Percentiles rank a stretch among this genome's conserved stretches.
Evolutionary conservation across 257 asterid species (phyloP).

Genomic region (Fraxinus pennsylvanica): DNA sequence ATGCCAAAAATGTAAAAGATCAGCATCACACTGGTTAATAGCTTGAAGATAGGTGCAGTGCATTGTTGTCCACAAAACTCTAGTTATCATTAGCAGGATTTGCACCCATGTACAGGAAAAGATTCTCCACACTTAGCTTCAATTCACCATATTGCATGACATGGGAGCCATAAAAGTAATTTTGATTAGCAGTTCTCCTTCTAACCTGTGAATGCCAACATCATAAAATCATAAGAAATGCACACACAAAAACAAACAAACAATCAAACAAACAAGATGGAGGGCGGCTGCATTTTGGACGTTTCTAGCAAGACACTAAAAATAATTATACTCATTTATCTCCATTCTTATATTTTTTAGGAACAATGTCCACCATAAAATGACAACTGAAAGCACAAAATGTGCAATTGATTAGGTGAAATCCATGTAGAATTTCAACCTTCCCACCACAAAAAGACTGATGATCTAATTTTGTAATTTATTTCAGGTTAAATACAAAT

Average conservation of each 20-base stretch:
- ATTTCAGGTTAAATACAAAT: background rate
- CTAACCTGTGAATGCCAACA: slow-evolving; percentile 59
- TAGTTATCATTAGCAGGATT: slow-evolving; percentile 78
- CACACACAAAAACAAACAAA: background rate
- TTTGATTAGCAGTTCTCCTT: slow-evolving; percentile 62
- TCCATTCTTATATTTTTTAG: background rate
- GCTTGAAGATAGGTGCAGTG: slow-evolving; percentile 47
- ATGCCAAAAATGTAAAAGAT: slow-evolving; percentile 86
- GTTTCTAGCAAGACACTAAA: background rate
- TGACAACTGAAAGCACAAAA: background rate
- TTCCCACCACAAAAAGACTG: background rate
- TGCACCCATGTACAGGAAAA: slow-evolving; percentile 67
- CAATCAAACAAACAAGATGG: background rate
- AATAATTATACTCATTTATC: background rate
- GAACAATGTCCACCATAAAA: background rate
- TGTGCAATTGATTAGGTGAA: background rate
- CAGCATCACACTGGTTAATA: slow-evolving; percentile 89
- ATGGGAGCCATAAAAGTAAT: slow-evolving; percentile 69
- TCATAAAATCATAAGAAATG: background rate
- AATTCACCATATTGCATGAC: slow-evolving; percentile 92
- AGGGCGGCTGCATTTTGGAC: background rate
- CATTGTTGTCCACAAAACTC: slow-evolving; percentile 54
- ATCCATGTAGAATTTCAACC: background rate
- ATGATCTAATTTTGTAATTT: background rate
- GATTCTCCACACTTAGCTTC: slow-evolving; percentile 47